Evolutionary conservation across 805 yeast species (phyloP).

Genomic region (Teunomyces barrocoloradensis): DNA sequence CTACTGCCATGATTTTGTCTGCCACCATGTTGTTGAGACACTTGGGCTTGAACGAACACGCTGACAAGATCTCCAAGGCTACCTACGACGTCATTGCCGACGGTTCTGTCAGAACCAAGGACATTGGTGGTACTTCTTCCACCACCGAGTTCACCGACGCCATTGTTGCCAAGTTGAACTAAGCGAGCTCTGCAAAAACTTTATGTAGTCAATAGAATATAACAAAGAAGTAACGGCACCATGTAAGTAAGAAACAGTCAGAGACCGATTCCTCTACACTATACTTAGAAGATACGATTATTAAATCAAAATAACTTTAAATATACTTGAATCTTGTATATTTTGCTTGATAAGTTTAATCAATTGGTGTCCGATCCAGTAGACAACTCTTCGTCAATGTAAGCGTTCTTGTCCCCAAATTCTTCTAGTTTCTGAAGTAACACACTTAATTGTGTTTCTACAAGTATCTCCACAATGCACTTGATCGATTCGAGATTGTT

Average conservation of each 20-base stretch:
- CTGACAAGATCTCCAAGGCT: slow-evolving; percentile 85
- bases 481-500: background rate
- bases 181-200: slow-evolving; percentile 8
- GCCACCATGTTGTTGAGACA: slow-evolving; percentile 92
- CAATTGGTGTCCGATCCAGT: background rate
- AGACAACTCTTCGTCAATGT: background rate
- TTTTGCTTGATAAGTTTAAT: no score
- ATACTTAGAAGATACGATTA: no score
- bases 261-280: no score
- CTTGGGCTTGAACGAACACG: slow-evolving; percentile 80
- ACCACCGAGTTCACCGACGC: slow-evolving; percentile 96
- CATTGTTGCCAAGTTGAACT: slow-evolving; percentile 65
- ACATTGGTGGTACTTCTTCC: slow-evolving; percentile 85
- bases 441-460: background rate
- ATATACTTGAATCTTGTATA: no score
- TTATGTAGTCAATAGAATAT: background rate
- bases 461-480: background rate
- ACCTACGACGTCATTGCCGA: slow-evolving; percentile 88
- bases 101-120: slow-evolving; percentile 80
- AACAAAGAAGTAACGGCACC: background rate
- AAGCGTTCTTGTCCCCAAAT: background rate
- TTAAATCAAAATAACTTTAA: no score
- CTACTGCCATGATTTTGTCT: slow-evolving; percentile 95
- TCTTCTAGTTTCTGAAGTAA: background rate
- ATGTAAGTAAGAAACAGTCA: no score